Evolutionary conservation across 1,284 basidiomycete species (phyloP).

Genomic region (Mycosarcoma mackinlayi): DNA sequence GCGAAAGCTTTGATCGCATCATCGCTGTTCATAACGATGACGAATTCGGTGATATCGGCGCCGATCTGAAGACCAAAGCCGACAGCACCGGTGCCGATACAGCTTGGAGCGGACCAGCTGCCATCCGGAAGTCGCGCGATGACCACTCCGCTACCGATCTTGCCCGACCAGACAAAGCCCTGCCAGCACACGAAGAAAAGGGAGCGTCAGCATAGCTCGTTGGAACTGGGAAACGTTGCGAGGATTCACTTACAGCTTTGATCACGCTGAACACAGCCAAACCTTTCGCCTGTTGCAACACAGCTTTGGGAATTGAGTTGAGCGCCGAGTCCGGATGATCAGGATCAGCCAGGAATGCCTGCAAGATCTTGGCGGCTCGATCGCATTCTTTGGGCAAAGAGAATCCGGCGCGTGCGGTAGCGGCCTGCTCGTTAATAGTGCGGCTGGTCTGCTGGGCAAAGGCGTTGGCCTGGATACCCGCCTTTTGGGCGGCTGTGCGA

Average conservation of each 20-base stretch:
- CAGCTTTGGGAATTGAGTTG: slow-evolving; percentile 93
- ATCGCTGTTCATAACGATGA: slow-evolving; percentile 93
- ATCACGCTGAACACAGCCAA: slow-evolving; percentile 95
- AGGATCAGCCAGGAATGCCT: slow-evolving; percentile 91
- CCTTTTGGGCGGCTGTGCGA: slow-evolving; percentile 81
- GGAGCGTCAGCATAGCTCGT: background rate
- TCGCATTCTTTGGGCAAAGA: slow-evolving; percentile 70
- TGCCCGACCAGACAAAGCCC: slow-evolving; percentile 95
- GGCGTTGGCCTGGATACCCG: slow-evolving; percentile 70
- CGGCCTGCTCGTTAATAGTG: slow-evolving; percentile 57
- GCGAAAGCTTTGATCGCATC: slow-evolving; percentile 96
- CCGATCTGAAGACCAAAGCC: slow-evolving; percentile 96
- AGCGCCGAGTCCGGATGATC: slow-evolving; percentile 87
- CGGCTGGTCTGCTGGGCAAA: slow-evolving; percentile 60
- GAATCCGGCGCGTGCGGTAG: slow-evolving; percentile 62
- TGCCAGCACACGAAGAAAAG: slow-evolving; percentile 7
- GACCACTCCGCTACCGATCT: slow-evolving; percentile 92
- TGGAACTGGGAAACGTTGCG: background rate
- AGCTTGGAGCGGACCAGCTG: slow-evolving; percentile 95
- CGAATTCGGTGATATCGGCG: slow-evolving; percentile 73
- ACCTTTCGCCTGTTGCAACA: slow-evolving; percentile 82
- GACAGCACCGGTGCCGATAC: slow-evolving; percentile 89
- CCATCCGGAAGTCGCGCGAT: slow-evolving; percentile 94
- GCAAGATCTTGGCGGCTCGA: slow-evolving; percentile 89
- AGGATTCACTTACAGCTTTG: slow-evolving; percentile 68